Percentiles rank a stretch among this genome's conserved stretches.
phyloP scores from a whole-genome alignment of 177 flowering plant species.

The Vitis hybrid region DNA sequence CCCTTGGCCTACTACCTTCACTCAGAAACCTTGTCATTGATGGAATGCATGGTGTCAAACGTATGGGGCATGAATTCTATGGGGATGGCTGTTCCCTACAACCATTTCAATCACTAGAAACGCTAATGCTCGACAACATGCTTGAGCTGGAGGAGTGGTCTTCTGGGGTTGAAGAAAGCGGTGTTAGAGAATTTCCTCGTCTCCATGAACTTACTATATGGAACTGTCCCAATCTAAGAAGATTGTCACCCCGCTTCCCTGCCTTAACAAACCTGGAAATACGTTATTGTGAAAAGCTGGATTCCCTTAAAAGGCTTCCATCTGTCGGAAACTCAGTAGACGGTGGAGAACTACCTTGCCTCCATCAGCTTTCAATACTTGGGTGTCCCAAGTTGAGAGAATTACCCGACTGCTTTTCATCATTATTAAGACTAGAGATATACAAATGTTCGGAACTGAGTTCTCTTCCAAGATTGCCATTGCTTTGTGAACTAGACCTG shows the following conservation, averaged over 20 bases:
- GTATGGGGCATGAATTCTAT: constrained; percentile 3
- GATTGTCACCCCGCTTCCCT: neutral
- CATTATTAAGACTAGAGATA: too few relatives aligned
- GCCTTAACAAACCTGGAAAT: neutral
- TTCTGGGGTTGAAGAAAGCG: neutral
- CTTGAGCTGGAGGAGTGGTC: constrained; percentile 3
- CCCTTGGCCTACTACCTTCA: neutral
- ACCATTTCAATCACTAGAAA: neutral
- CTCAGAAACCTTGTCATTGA: neutral
- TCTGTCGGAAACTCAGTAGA: too few relatives aligned
- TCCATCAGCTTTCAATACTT: too few relatives aligned
- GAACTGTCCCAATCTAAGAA: constrained; percentile 1
- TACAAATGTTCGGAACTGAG: too few relatives aligned
- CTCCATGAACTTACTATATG: neutral
- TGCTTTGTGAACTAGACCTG: neutral
- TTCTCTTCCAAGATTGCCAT: neutral
- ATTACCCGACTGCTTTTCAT: too few relatives aligned
- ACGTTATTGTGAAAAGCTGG: neutral
- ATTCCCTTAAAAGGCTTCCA: too few relatives aligned
- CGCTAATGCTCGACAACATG: neutral
- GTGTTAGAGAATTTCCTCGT: neutral
- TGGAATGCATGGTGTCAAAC: neutral
- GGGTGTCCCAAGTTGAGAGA: too few relatives aligned
- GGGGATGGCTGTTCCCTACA: neutral
- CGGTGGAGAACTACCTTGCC: too few relatives aligned